A percentile compares a stretch with the other conserved stretches of the same genome.
These are phyloP conservation scores for Suillus weaverae DNA, from an alignment of 768 basidiomycete species.

Conservation along the genomic window DNA sequence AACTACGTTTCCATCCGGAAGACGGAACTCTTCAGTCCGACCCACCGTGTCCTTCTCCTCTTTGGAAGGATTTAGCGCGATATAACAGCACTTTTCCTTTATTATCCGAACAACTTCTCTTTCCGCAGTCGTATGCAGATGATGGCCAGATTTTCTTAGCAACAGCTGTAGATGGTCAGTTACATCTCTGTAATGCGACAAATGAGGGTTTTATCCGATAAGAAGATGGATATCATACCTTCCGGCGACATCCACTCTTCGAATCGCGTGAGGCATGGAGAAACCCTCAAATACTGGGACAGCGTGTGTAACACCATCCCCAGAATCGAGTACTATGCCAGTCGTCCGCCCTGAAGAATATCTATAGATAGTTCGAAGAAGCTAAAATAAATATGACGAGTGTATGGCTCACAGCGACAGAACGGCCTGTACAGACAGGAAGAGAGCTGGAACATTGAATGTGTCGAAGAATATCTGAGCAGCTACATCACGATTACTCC, in stretches of 20 bases:
- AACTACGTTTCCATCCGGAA: constrained; percentile 94
- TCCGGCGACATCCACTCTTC: constrained; percentile 94
- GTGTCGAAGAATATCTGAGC: constrained; percentile 99
- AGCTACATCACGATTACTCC: constrained; percentile 92
- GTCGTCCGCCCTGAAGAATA: constrained; percentile 98
- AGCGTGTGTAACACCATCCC: constrained; percentile 97
- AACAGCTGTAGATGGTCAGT: constrained; percentile 95
- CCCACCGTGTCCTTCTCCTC: constrained; percentile 90
- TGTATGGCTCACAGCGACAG: constrained; percentile 77
- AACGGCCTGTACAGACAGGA: constrained; percentile 96
- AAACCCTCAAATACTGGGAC: constrained; percentile 99
- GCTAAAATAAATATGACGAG: constrained; percentile 10
- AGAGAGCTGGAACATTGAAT: constrained; percentile 98
- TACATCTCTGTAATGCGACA: constrained; percentile 66
- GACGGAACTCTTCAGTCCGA: constrained; percentile 81
- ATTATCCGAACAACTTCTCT: constrained; percentile 95
- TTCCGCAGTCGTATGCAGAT: constrained; percentile 96
- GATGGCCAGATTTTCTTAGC: constrained; percentile 90
- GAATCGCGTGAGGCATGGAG: constrained; percentile 98
- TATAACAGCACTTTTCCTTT: constrained; percentile 98
- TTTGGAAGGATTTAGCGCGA: constrained; percentile 88
- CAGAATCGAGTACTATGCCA: constrained; percentile 98
- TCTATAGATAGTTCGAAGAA: constrained; percentile 42
- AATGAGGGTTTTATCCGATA: background rate
- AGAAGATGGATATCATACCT: constrained; percentile 49